Conservation (phyloP, 2,329 filamentous ascomycete species). For the Monosporascus cannonballus region DNA sequence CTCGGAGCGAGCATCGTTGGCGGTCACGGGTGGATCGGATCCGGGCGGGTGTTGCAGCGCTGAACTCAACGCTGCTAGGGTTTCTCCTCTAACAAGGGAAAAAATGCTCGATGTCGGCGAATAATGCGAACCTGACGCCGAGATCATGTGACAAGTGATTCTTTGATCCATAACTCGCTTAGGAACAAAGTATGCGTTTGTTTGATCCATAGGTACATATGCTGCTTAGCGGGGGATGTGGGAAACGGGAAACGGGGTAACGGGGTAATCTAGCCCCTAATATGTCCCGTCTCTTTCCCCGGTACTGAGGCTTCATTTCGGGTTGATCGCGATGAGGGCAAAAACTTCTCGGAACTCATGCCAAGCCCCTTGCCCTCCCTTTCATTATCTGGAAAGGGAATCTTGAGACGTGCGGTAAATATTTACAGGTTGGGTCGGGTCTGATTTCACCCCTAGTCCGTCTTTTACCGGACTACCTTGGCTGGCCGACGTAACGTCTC, state of each 20-base stretch:
- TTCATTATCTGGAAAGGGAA: no score
- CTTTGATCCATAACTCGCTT: background rate
- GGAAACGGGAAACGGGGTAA: background rate
- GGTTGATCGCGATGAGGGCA: no score
- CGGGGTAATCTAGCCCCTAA: background rate
- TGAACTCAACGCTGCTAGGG: background rate
- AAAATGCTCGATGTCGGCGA: background rate
- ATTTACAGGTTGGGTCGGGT: no score
- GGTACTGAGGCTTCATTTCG: no score
- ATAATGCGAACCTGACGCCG: background rate
- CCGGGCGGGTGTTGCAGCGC: slow-evolving; percentile 3
- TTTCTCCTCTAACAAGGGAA: background rate
- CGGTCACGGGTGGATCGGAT: slow-evolving; percentile 13
- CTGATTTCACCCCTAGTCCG: no score
- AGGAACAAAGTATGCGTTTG: background rate
- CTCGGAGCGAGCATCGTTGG: slow-evolving; percentile 58
- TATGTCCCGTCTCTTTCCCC: no score
- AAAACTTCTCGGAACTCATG: no score
- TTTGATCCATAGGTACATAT: background rate
- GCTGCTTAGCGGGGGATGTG: background rate
- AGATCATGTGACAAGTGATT: background rate
- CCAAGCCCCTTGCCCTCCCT: no score
- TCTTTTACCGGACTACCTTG: no score
- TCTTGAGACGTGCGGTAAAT: no score
- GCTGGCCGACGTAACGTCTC: no score